Percentiles rank a stretch among this genome's conserved stretches.
Evolutionary conservation across 257 asterid species (phyloP).

Genomic region (Agastache rugosa): DNA sequence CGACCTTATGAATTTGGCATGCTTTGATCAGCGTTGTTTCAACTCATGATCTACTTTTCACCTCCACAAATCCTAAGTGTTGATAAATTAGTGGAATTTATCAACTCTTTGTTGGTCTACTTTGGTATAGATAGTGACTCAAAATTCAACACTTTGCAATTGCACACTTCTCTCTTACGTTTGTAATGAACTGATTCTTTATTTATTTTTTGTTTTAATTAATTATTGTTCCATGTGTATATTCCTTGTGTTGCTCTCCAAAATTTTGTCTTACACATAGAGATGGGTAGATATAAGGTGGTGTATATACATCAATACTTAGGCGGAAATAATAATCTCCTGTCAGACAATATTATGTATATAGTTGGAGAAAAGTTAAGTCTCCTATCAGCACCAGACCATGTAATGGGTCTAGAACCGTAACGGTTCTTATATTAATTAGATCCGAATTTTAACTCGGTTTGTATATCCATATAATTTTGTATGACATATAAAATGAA

Average conservation of each 20-base stretch:
- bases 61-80: conserved; percentile 31
- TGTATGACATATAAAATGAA: neutral
- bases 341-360: no score
- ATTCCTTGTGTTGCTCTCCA: neutral
- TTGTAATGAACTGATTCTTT: neutral
- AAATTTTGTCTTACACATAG: no score
- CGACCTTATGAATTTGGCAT: conserved; percentile 23
- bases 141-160: conserved; percentile 25
- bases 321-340: no score
- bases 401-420: no score
- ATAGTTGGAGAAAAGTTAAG: no score
- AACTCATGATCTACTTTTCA: conserved; percentile 13
- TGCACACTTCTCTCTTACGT: conserved; percentile 12
- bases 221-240: neutral
- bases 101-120: conserved; percentile 19
- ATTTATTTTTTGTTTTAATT: neutral
- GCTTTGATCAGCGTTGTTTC: conserved; percentile 26
- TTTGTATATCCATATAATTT: neutral
- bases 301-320: no score
- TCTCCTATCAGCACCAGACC: no score
- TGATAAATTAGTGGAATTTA: conserved; percentile 9
- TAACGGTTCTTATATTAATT: no score
- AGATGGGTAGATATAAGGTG: no score
- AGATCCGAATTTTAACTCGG: no score
- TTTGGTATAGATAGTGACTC: conserved; percentile 36